Base-by-base conservation (phyloP, 169 alveolate genomes). In the Plasmodium relictum region DNA sequence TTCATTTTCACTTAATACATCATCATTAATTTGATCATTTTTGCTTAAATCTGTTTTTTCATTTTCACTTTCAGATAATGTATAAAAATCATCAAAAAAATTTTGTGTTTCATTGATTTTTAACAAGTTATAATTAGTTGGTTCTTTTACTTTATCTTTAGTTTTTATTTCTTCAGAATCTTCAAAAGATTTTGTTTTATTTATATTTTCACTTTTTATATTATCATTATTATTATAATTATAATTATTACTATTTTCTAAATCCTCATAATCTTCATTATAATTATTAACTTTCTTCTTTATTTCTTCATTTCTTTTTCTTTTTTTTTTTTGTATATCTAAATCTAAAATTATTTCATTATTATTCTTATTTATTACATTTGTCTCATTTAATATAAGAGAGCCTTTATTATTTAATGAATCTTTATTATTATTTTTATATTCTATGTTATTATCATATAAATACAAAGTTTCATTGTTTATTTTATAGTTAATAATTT, bases 1-100 rank as follows among this genome's bases (percentile, higher is more conserved):
- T 16, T 52, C 86, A 31, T 73, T 69, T 31, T 54, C 50, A 44
- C 50, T 24, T 22, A 10, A 61, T 20, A 14, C 48, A 45, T 65
- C 50, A 48, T 59, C 83, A 50, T 48, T 18, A 20, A 41, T 52
- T 52, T 42, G 20, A 3, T 14, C 52, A 31, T 44, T 44, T 18
- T 31, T 69, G 20, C 24, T 41, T 31, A 54, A 12, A 54, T 52
- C 52, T 1, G 61, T 10, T 24, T 73, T 59, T 20, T 56, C 86
- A 44, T 73, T 14, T 6, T 42, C 86, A 26, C 48, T 59, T 18
- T 72, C 70, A 22, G 44, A 72, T 37, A 20, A 41, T 2, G 45
- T 18, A 6, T 22, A 26, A 54, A 18, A 31, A 50, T 54, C 86
- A 59, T 52, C 66, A 52, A n/a, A 52, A 20, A 37, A n/a, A 12